A percentile compares a stretch with the other conserved stretches of the same genome.
These are phyloP conservation scores for Saccharomyces hybrid DNA, from an alignment of 1,139 yeast genomes.

Conservation along the genomic window DNA sequence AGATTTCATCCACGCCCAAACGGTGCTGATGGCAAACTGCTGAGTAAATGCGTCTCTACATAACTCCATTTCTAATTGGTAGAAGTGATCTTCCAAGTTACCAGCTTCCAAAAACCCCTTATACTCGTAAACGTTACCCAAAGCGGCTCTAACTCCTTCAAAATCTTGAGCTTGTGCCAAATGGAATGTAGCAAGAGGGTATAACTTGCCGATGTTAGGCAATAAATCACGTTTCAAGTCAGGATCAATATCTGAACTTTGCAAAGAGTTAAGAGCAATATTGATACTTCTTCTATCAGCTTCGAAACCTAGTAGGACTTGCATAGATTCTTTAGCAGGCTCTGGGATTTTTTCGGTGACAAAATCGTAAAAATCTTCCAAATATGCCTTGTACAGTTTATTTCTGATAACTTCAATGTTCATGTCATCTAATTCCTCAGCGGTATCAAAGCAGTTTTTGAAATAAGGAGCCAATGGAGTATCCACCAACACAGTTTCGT, in stretches of 20 bases:
- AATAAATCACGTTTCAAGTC: slow-evolving; percentile 67
- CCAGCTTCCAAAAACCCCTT: slow-evolving; percentile 64
- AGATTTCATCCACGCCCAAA: slow-evolving; percentile 95
- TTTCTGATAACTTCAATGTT: slow-evolving; percentile 93
- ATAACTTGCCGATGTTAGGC: slow-evolving; percentile 75
- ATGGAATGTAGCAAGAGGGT: slow-evolving; percentile 64
- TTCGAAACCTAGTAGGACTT: slow-evolving; percentile 69
- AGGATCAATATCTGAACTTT: slow-evolving; percentile 42
- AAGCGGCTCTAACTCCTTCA: slow-evolving; percentile 70
- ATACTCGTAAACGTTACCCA: slow-evolving; percentile 70
- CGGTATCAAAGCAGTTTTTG: slow-evolving; percentile 73
- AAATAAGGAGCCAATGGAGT: slow-evolving; percentile 97
- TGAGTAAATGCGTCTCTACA: slow-evolving; percentile 93
- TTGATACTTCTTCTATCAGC: slow-evolving; percentile 94
- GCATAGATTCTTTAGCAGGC: slow-evolving; percentile 82
- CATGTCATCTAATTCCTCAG: slow-evolving; percentile 89
- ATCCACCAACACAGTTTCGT: slow-evolving; percentile 90
- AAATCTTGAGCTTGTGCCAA: slow-evolving; percentile 71
- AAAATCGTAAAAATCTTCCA: slow-evolving; percentile 77
- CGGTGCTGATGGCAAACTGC: slow-evolving; percentile 82
- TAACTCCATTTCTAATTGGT: slow-evolving; percentile 82
- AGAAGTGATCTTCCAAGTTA: slow-evolving; percentile 87
- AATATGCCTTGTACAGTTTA: slow-evolving; percentile 82
- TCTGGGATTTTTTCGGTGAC: slow-evolving; percentile 51
- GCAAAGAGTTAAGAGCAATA: slow-evolving; percentile 78